Evolutionary conservation across 352 stramenopile genomes (phyloP).

Genomic region (Pythium guiyangense): DNA sequence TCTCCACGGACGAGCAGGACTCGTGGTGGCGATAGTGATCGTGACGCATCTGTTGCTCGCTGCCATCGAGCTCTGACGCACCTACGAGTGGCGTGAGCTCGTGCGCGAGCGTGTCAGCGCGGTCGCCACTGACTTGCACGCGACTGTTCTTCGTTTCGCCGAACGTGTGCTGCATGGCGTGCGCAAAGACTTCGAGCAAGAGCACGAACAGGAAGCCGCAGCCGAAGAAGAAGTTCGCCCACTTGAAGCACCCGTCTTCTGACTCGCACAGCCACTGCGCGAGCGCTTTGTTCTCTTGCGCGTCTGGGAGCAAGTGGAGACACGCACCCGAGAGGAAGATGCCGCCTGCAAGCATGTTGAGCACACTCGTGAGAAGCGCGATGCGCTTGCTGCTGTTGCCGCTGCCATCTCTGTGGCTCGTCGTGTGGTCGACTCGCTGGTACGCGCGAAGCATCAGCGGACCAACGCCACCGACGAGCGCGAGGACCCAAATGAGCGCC

Average conservation of each 20-base stretch:
- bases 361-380: slow-evolving; percentile 25
- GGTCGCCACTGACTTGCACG: too few relatives aligned
- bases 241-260: slow-evolving; percentile 51
- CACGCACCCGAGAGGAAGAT: slow-evolving; percentile 78
- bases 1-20: slow-evolving; percentile 15
- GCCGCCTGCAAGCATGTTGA: slow-evolving; percentile 80
- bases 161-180: slow-evolving; percentile 47
- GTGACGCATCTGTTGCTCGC: slow-evolving; percentile 6
- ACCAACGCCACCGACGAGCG: slow-evolving; percentile 43
- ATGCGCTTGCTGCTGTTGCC: neutral
- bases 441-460: slow-evolving; percentile 39
- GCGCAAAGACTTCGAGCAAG: slow-evolving; percentile 65
- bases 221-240: slow-evolving; percentile 80
- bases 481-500: slow-evolving; percentile 53
- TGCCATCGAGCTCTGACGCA: slow-evolving; percentile 6
- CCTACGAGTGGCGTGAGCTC: slow-evolving; percentile 27
- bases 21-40: slow-evolving; percentile 23
- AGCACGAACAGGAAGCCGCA: slow-evolving; percentile 72
- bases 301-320: slow-evolving; percentile 78
- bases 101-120: neutral
- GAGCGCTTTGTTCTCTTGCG: slow-evolving; percentile 60
- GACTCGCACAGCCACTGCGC: slow-evolving; percentile 33
- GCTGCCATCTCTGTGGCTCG: slow-evolving; percentile 6
- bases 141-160: slow-evolving; percentile 16
- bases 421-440: slow-evolving; percentile 25